Percentiles rank a stretch among this genome's conserved stretches.
Conservation (phyloP, 331 rosid genomes). For the Prunus yedoensis region DNA sequence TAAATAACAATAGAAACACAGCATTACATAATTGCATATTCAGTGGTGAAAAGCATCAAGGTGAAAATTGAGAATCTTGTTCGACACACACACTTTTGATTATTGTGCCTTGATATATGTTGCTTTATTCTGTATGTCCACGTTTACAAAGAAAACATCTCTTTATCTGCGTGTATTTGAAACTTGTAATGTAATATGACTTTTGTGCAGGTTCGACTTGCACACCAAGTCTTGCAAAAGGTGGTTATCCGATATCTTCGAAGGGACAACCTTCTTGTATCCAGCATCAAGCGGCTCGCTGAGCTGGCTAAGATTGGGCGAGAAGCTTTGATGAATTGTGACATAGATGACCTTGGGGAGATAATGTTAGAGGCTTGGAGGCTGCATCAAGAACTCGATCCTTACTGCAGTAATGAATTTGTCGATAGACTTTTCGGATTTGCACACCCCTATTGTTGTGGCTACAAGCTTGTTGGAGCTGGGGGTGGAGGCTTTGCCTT, state of each 20-base stretch:
- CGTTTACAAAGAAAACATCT: not conserved
- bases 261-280: conserved; percentile 68
- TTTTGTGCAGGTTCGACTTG: conserved; percentile 45
- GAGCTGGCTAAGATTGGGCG: conserved; percentile 83
- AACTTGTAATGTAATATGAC: not conserved
- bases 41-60: not conserved
- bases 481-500: conserved; percentile 92
- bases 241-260: conserved; percentile 53
- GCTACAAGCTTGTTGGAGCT: conserved; percentile 94
- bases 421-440: conserved; percentile 69
- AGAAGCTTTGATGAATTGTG: conserved; percentile 86
- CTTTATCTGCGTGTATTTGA: not conserved
- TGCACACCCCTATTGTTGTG: conserved; percentile 69
- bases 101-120: not conserved
- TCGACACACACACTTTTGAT: not conserved
- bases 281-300: conserved; percentile 82
- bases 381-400: conserved; percentile 92
- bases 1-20: not conserved
- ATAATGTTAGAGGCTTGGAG: conserved; percentile 97
- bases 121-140: not conserved
- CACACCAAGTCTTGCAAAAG: conserved; percentile 55
- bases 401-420: conserved; percentile 78
- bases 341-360: conserved; percentile 74
- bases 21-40: not conserved
- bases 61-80: no score